Base-by-base conservation (phyloP, 805 yeast genomes). In the Candida manassasensis region DNA sequence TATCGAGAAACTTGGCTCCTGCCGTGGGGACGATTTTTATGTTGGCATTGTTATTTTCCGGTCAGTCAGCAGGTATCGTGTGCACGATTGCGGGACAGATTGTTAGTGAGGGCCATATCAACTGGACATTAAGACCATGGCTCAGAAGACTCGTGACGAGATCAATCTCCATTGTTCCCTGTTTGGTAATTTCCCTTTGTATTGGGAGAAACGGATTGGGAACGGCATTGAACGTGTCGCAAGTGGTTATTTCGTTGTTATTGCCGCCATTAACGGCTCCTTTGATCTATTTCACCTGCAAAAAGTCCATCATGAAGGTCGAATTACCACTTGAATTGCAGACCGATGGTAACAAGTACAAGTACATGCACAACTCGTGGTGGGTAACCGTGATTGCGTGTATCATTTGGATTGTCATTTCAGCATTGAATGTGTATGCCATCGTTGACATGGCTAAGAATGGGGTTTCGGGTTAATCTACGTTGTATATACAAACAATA, bases 61-160 rank as follows among this genome's bases (percentile, higher is more conserved):
- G 96, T 4, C 88, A 84, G 50, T 81, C 89, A 30, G 96, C 96
- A 0, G 95, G 96, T 32, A 78, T 89, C 28, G 89, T 88, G 2
- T 88, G 96, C 55, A 89, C 97, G 0, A 82, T 89, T 63, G 86
- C 95, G 0, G 96, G 96, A 7, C 95, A 89, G 58, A 79, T 89
- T 47, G 96, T 89, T 2, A 76, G 87, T 46, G 97, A 89, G 55
- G 97, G 97, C 1, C 90, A 85, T 50, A 64, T 89, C 26, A 73
- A 79, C 35, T 88, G 96, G 96, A 77, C 73, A 2, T 45, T 85
- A 27, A 71, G 69, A 41, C 96, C 96, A 3, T 81, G 95, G 84
- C 50, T 81, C 33, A 72, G 96, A 53, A 69, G 96, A 44, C 52
- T 89, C 7, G 67, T 79, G 8, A 89, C 96, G 0, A 72, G 97